Evolutionary conservation across 2,329 filamentous ascomycete species (phyloP), one percentile per base, ranked within the genome.

Genomic region (Alternaria sp.): DNA sequence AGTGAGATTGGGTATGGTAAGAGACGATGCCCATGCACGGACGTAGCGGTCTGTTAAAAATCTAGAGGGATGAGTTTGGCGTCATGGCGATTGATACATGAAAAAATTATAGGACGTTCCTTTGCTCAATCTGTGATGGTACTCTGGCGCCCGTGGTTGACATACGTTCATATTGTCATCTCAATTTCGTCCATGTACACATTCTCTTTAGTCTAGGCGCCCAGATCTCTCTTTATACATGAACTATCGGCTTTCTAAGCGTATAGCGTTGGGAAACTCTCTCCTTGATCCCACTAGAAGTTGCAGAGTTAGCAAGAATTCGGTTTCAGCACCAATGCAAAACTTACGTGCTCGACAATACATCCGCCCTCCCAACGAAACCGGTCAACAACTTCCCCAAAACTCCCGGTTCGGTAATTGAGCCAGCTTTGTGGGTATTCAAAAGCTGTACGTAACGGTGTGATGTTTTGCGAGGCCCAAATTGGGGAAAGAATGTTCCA

Each of bases 321-420:
- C 34, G 6, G 11, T 32, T 18, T 7, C 9, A 41, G 6, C 28
- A 22, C 2, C 5, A 26, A 24, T 1, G 7, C 7, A 48, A 56
- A 8, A 74, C 72, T 70, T 59, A 71, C 72, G 63, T 76, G 73
- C 54, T 75, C 74, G 63, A 61, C 73, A 49, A 76, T 75, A 43
- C 74, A 76, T 8, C 70, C 72, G 16, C 58, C 67, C 57, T 74
- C 73, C 73, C 72, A 75, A 11, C 73, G 51, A 61, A 65, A 76
- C 18, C 72, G 62, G 63, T 75, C 74, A 14, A 76, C 68, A 7
- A 75, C 54, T 34, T 63, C 62, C 4, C 71, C 71, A 63, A 73
- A 73, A 7, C 54, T 41, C 3, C 43, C 32, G 3, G 30, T 64
- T 14, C 56, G 46, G 30, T 76, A 75, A 18, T 75, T 70, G 57